Conservation (phyloP, 352 stramenopile species). For the Globisporangium parvum region DNA sequence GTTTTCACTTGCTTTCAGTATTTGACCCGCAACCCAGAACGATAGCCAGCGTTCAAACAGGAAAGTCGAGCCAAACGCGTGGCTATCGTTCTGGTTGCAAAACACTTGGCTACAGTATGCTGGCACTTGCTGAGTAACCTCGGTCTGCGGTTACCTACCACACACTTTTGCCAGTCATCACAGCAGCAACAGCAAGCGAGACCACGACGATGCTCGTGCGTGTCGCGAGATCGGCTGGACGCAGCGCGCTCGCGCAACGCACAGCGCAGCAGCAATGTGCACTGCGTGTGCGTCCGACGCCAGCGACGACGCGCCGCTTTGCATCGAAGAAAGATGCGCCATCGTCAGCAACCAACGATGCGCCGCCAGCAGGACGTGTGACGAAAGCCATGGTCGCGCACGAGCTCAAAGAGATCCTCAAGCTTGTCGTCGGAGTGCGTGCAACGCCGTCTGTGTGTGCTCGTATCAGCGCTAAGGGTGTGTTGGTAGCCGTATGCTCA, state of each 20-base stretch:
- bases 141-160: no score
- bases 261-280: not conserved
- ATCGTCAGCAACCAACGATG: not conserved
- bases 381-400: conserved; percentile 38
- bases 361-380: conserved; percentile 10
- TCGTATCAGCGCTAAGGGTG: no score
- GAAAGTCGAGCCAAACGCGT: no score
- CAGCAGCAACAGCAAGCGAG: not conserved
- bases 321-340: conserved; percentile 11
- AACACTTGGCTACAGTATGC: no score
- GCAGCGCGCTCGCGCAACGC: not conserved
- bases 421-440: conserved; percentile 53
- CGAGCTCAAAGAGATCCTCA: conserved; percentile 57
- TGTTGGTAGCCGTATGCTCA: not conserved
- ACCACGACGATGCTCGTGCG: conserved; percentile 5
- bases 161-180: not conserved
- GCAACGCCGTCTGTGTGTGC: not conserved
- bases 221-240: conserved; percentile 1
- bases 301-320: conserved; percentile 3
- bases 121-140: no score
- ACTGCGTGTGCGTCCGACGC: not conserved
- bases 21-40: no score
- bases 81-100: no score
- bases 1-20: no score
- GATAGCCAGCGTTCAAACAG: no score